Evolutionary conservation across 192 early-diverging fungal genomes (phyloP), one percentile per base, ranked within the genome.

Genomic region (Geranomyces michiganensis): DNA sequence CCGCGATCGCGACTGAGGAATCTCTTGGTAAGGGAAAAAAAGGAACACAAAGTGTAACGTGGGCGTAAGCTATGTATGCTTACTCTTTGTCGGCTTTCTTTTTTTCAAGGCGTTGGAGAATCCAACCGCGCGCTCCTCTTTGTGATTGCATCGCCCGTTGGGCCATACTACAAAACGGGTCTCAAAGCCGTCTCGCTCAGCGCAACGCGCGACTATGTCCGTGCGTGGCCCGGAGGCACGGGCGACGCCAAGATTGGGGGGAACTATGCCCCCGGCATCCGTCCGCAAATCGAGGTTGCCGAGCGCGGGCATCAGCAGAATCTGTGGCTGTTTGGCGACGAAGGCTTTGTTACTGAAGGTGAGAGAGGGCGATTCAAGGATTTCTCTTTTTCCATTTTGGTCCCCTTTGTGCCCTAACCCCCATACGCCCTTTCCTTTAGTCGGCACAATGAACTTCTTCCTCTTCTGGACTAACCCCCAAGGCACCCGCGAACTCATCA

Each of bases 391-490:
- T 14, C 12, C 46, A 47, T 47, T 47, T 26, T 17, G 3, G n/a
- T n/a, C 17, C 51, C 24, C 24, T 53, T n/a, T 53, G 3, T 53
- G 4, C 24, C 17, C 17, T 53, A 24, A 53, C 17, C 7, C 58
- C 31, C 29, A 7, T 41, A 41, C 36, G 10, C 36, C 36, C 36
- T n/a, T n/a, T n/a, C n/a, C n/a, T n/a, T n/a, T 55, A 84, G 95
- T 97, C 43, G 96, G 96, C 33, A 95, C 96, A 31, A 96, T 96
- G 94, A 98, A 98, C 86, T 89, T 92, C 76, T 98, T 98, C 83
- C 85, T 92, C 33, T 85, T 82, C 80, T 93, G 91, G 92, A 91
- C 85, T 72, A 94, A 93, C 81, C 89, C 91, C 56, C 49, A 87
- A 44, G 93, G 92, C 56, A 88, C 95, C 74, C 79, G 44, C 14